Evolutionary conservation across 257 asterid genomes (phyloP).

Genomic region (Rhazya stricta): DNA sequence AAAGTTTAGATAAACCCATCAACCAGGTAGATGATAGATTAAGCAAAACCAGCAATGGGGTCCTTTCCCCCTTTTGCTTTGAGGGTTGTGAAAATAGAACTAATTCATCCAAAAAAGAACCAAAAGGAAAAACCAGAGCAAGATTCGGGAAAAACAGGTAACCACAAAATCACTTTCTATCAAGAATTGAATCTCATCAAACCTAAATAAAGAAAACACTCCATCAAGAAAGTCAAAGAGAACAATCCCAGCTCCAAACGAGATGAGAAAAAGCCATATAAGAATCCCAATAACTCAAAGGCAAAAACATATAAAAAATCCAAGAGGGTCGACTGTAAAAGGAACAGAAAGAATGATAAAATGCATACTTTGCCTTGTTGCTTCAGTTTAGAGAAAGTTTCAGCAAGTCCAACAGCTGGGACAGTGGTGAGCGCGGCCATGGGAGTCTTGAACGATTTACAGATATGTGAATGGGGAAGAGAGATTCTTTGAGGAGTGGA

Average conservation of each 20-base stretch:
- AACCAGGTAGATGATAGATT: not conserved
- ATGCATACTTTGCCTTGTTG: conserved; percentile 56
- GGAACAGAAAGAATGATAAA: not conserved
- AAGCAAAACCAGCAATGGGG: not conserved
- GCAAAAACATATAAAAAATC: not conserved
- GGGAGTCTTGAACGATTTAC: conserved; percentile 25
- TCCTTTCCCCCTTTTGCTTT: not conserved
- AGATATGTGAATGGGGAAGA: conserved; percentile 14
- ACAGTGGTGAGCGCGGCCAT: conserved; percentile 50
- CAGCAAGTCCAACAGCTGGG: conserved; percentile 49
- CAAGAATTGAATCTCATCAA: not conserved
- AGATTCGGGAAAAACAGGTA: not conserved
- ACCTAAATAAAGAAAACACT: not conserved
- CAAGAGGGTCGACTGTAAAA: not conserved
- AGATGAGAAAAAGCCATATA: not conserved
- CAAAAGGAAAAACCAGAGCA: not conserved
- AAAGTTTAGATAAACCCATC: not conserved
- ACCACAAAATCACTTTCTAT: not conserved
- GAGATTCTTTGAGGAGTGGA: conserved; percentile 15
- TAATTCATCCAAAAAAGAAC: not conserved
- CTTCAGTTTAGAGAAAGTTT: conserved; percentile 60
- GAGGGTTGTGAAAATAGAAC: not conserved
- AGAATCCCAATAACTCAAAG: not conserved
- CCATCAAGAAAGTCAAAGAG: not conserved
- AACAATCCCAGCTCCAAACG: not conserved